phyloP scores from a whole-genome alignment of 2,329 filamentous ascomycete genomes.

The Fusarium compactum region DNA sequence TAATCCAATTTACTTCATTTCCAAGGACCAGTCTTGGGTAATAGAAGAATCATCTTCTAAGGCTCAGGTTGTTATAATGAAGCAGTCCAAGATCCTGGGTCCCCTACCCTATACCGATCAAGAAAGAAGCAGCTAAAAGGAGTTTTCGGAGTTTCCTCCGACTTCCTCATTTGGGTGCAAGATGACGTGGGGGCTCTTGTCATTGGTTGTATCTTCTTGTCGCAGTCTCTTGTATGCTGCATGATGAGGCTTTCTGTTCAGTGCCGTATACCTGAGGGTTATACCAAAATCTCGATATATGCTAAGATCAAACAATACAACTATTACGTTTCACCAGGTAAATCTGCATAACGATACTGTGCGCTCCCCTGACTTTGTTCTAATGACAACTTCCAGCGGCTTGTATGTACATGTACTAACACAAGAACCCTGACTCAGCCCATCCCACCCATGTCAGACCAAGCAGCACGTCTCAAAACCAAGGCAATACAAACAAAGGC shows the following conservation, averaged over 20 bases:
- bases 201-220: constrained; percentile 29
- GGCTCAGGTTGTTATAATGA: too few relatives aligned
- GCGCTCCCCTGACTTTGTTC: background rate
- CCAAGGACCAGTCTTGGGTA: too few relatives aligned
- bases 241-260: background rate
- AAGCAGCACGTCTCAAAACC: background rate
- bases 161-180: constrained; percentile 36
- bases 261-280: background rate
- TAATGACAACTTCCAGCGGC: constrained; percentile 16
- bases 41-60: too few relatives aligned
- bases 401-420: constrained; percentile 2
- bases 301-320: too few relatives aligned
- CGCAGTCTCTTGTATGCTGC: background rate
- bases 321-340: too few relatives aligned
- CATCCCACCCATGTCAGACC: background rate
- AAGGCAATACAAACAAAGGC: background rate
- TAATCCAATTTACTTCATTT: background rate
- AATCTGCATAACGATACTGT: background rate
- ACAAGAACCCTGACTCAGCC: constrained; percentile 16
- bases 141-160: constrained; percentile 44
- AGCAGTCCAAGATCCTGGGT: too few relatives aligned
- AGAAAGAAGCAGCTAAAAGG: constrained; percentile 19
- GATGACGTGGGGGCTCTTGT: background rate
- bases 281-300: too few relatives aligned
- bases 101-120: background rate